Base-by-base conservation (phyloP, 768 basidiomycete genomes). In the Cystobasidium tubakii region DNA sequence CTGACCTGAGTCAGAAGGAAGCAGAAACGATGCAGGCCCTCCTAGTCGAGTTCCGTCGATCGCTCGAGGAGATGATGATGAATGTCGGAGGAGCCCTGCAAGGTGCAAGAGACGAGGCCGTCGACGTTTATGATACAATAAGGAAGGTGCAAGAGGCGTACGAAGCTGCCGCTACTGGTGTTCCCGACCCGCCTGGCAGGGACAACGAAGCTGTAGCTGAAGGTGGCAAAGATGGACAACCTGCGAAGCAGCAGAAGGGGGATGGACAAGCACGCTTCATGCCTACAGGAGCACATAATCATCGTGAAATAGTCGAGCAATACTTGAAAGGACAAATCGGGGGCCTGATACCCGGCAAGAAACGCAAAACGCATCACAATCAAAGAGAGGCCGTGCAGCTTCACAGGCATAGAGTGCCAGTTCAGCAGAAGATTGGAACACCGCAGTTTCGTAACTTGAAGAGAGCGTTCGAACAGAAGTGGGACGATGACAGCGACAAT, bases 401-500 rank as follows among this genome's bases (percentile, higher is more conserved):
- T 23, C 57, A 62, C 27, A 39, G 57, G 23, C 57, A 62, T 2
- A 39, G 34, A 23, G 57, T 29, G 27, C 29, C 33, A 33, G 19
- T n/a, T 3, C 69, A 55, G 36, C 53, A 27, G 25, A 42, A 69
- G 66, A 23, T 71, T 4, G 69, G 69, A 21, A 57, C 69, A n/a
- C 27, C 53, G 4, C 69, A 71, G 39, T 55, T 54, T 42, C 25
- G 69, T 23, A 34, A 57, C 17, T 7, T 71, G 27, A 71, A 71
- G 54, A 9, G 55, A 44, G 69, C 69, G 13, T 71, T 71, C 42
- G 69, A 34, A 33, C 31, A 33, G 42, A 67, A 67, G 27, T 67
- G 66, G 66, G 66, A 67, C 29, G 66, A 67, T 54, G 42, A 54
- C 3, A 21, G 7, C 3, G 34, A 27, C 1, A 15, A 54, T 15